Percentiles rank a stretch among this genome's conserved stretches.
Conservation (phyloP, 345 rosid genomes). For the Lumnitzera racemosa region DNA sequence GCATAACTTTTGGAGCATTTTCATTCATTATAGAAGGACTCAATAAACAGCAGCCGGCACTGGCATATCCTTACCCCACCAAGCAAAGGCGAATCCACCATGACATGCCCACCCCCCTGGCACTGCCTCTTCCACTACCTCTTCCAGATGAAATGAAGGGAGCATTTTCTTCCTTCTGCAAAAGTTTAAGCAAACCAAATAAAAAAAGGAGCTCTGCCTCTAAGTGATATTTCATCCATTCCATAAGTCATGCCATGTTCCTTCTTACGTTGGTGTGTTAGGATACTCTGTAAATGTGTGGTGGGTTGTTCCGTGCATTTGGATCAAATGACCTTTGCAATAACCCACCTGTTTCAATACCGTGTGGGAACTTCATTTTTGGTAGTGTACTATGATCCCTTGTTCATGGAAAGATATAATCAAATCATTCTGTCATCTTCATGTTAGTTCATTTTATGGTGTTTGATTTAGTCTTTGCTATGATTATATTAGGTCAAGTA, state of each 20-base stretch:
- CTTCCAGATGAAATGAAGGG: slow-evolving; percentile 59
- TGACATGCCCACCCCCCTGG: slow-evolving; percentile 24
- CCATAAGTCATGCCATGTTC: no score
- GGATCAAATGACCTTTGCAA: no score
- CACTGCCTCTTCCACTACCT: slow-evolving; percentile 50
- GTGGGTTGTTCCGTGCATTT: no score
- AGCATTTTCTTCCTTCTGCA: slow-evolving; percentile 64
- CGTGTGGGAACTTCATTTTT: no score
- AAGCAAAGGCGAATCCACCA: slow-evolving; percentile 9
- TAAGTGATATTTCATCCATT: background rate
- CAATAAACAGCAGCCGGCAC: slow-evolving; percentile 72
- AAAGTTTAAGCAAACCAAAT: slow-evolving; percentile 39
- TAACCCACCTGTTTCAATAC: no score
- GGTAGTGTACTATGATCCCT: no score
- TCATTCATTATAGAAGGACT: slow-evolving; percentile 70
- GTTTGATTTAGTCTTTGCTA: no score
- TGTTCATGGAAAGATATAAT: no score
- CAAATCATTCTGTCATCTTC: no score
- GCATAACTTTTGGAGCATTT: slow-evolving; percentile 82
- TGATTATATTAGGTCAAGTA: no score
- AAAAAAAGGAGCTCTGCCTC: slow-evolving; percentile 19
- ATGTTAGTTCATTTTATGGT: no score
- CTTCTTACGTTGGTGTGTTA: background rate
- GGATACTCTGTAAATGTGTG: background rate
- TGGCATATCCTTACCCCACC: slow-evolving; percentile 50